phyloP scores from a whole-genome alignment of 2,329 filamentous ascomycete genomes.

The Fusarium redolens region DNA sequence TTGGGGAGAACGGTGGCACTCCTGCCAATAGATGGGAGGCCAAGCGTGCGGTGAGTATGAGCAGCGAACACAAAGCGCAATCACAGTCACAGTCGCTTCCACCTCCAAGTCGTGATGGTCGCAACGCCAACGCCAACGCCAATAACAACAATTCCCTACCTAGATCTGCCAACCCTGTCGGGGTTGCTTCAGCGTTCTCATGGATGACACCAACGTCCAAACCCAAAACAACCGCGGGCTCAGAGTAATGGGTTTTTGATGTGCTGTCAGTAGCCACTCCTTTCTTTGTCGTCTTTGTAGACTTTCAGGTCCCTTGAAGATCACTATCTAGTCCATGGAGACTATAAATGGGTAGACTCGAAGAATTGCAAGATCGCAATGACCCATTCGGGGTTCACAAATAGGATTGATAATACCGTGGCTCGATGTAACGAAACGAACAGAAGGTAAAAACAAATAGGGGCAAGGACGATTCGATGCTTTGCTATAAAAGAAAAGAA shows the following conservation, averaged over 20 bases:
- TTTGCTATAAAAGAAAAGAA: constrained; percentile 12
- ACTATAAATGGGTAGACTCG: constrained; percentile 8
- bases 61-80: constrained; percentile 52
- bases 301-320: not conserved
- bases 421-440: constrained; percentile 26
- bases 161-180: constrained; percentile 82
- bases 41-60: constrained; percentile 62
- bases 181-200: constrained; percentile 91
- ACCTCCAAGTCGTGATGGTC: constrained; percentile 51
- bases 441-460: constrained; percentile 4
- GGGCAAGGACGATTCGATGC: not conserved
- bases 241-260: constrained; percentile 22
- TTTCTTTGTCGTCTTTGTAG: constrained; percentile 11
- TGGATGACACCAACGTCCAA: constrained; percentile 78
- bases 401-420: constrained; percentile 16
- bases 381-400: constrained; percentile 10
- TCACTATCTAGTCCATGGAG: not conserved
- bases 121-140: constrained; percentile 49
- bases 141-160: constrained; percentile 57
- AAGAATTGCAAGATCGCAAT: constrained; percentile 36
- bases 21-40: constrained; percentile 62
- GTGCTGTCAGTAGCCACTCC: not conserved
- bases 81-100: constrained; percentile 40
- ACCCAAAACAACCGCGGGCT: constrained; percentile 49
- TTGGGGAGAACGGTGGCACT: constrained; percentile 45